phyloP scores from a whole-genome alignment of 345 rosid species.

The Trapa incisa region DNA sequence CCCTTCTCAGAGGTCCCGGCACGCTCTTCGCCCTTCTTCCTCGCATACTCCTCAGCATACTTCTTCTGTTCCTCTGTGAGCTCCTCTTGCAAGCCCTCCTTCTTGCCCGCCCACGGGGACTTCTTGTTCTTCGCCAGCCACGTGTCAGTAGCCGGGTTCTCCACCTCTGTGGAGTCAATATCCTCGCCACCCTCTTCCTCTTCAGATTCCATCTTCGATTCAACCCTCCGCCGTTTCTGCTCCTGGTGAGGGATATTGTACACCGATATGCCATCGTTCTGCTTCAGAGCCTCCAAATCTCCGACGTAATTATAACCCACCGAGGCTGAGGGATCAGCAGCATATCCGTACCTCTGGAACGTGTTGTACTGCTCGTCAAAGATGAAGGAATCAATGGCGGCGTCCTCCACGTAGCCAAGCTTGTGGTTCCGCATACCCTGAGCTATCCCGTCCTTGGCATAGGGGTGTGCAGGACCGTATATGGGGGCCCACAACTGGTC shows the following conservation, averaged over 20 bases:
- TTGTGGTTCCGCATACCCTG: slow-evolving; percentile 97
- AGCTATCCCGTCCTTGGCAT: slow-evolving; percentile 87
- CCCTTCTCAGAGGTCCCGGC: slow-evolving; percentile 49
- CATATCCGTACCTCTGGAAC: slow-evolving; percentile 77
- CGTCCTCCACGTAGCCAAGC: slow-evolving; percentile 92
- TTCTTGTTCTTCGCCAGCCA: slow-evolving; percentile 79
- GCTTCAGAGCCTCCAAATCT: slow-evolving; percentile 50
- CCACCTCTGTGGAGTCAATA: slow-evolving; percentile 34
- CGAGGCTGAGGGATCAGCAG: slow-evolving; percentile 63
- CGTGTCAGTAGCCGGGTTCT: slow-evolving; percentile 68
- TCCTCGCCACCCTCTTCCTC: slow-evolving; percentile 20
- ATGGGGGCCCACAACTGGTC: slow-evolving; percentile 96
- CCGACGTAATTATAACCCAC: slow-evolving; percentile 56
- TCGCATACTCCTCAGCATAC: slow-evolving; percentile 88
- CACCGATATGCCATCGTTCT: slow-evolving; percentile 60
- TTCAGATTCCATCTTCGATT: slow-evolving; percentile 39
- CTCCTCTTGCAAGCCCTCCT: slow-evolving; percentile 66
- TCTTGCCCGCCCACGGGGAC: slow-evolving; percentile 96
- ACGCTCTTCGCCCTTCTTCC: slow-evolving; percentile 82
- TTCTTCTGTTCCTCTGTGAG: slow-evolving; percentile 95
- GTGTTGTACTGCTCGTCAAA: slow-evolving; percentile 94
- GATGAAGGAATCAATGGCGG: slow-evolving; percentile 64
- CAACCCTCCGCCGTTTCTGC: slow-evolving; percentile 66
- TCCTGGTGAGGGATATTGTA: slow-evolving; percentile 70
- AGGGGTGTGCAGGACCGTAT: slow-evolving; percentile 76